phyloP scores from a whole-genome alignment of 108 stramenopile species.

The Nitzschia putrida region DNA sequence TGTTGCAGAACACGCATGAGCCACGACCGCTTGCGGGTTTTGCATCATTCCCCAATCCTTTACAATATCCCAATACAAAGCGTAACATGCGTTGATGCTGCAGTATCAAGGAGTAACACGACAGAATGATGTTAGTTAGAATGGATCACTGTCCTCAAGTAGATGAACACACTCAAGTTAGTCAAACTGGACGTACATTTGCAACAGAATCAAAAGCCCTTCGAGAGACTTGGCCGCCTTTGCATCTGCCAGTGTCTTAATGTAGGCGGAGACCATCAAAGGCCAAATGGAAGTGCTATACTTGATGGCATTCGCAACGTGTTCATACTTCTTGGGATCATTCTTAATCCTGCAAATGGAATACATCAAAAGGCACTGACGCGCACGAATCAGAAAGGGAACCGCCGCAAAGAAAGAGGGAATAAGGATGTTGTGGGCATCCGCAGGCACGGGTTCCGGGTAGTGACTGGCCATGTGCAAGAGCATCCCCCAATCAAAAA shows the following conservation, averaged over 20 bases:
- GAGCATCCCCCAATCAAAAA: conserved; percentile 90
- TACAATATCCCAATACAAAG: conserved; percentile 77
- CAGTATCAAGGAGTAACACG: not conserved
- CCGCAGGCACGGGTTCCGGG: conserved; percentile 70
- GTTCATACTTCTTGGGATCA: conserved; percentile 71
- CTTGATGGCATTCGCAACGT: conserved; percentile 82
- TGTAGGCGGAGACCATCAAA: conserved; percentile 73
- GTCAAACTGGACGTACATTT: conserved; percentile 41
- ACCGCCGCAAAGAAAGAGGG: conserved; percentile 69
- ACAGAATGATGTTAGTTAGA: too few relatives aligned
- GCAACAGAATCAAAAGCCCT: conserved; percentile 53
- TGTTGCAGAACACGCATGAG: conserved; percentile 43
- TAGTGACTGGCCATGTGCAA: conserved; percentile 77
- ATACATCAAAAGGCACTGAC: conserved; percentile 84
- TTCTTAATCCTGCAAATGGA: conserved; percentile 64
- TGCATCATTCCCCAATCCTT: conserved; percentile 93
- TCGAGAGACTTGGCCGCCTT: conserved; percentile 50
- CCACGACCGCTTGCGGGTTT: conserved; percentile 54
- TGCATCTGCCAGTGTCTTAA: conserved; percentile 54
- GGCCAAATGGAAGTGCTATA: conserved; percentile 80
- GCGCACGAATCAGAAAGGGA: conserved; percentile 80
- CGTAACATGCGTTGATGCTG: conserved; percentile 73
- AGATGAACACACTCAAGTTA: not conserved
- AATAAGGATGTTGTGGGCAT: conserved; percentile 69
- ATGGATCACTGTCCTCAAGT: not conserved